Conservation (phyloP, 176 grass and related monocot species). For the Ampelocalamus luodianensis region DNA sequence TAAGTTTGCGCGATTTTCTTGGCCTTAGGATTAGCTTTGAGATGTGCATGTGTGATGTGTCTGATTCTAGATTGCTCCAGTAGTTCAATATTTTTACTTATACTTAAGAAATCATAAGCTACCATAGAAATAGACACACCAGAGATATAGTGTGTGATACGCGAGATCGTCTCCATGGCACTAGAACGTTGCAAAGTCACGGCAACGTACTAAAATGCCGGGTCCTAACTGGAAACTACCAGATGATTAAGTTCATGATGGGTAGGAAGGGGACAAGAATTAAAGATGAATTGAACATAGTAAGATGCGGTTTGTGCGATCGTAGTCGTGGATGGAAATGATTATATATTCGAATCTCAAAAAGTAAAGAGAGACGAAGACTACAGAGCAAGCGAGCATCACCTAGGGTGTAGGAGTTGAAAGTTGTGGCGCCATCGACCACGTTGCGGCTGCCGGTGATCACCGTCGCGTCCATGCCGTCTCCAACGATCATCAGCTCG, state of each 20-base stretch:
- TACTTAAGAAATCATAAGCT: too few species aligned
- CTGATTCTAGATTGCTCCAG: too few species aligned
- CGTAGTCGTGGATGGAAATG: not conserved
- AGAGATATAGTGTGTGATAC: not conserved
- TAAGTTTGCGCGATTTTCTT: too few species aligned
- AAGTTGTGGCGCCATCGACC: slow-evolving; percentile 62
- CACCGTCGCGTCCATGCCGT: slow-evolving; percentile 66
- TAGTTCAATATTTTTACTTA: too few species aligned
- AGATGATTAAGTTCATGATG: too few species aligned
- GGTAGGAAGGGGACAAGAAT: not conserved
- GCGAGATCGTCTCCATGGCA: too few species aligned
- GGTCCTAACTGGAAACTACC: not conserved
- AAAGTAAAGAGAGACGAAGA: not conserved
- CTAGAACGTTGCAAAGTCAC: not conserved
- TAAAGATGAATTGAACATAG: not conserved
- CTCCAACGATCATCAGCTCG: slow-evolving; percentile 63
- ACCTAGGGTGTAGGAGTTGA: slow-evolving; percentile 65
- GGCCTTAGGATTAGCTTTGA: too few species aligned
- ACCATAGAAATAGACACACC: too few species aligned
- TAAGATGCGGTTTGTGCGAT: not conserved
- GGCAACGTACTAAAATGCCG: too few species aligned
- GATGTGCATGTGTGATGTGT: too few species aligned
- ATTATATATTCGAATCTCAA: slow-evolving; percentile 5
- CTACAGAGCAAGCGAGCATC: not conserved
- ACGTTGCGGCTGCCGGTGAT: slow-evolving; percentile 68